Percentiles rank a stretch among this genome's conserved stretches.
phyloP scores from a whole-genome alignment of 805 yeast species.

The Sugiyamaella qingdaonensis region DNA sequence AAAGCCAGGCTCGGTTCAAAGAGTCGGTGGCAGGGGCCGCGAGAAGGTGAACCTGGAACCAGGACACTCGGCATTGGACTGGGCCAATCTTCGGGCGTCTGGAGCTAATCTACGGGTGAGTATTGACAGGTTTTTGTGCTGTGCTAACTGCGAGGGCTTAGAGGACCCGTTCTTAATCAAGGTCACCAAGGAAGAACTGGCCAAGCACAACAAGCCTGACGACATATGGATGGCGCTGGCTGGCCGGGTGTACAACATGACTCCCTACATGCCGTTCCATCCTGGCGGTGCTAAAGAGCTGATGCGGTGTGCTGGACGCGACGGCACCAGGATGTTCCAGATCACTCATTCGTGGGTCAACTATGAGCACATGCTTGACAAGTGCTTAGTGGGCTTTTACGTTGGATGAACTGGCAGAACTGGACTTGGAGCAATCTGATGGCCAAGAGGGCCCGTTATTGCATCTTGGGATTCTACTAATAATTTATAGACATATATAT shows the following conservation, averaged over 20 bases:
- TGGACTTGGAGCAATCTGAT: neutral
- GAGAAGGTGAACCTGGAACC: conserved; percentile 64
- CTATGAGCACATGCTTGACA: conserved; percentile 72
- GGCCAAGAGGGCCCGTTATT: too few species aligned
- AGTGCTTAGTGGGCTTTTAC: conserved; percentile 67
- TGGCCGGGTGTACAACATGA: conserved; percentile 80
- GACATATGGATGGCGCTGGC: conserved; percentile 86
- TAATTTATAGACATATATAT: too few species aligned
- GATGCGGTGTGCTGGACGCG: conserved; percentile 75
- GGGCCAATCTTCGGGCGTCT: conserved; percentile 61
- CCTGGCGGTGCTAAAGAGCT: conserved; percentile 89
- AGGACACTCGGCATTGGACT: conserved; percentile 82
- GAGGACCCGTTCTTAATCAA: conserved; percentile 2
- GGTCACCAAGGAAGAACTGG: conserved; percentile 52
- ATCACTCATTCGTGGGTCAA: conserved; percentile 75
- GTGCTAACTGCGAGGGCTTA: conserved; percentile 4
- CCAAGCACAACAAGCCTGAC: conserved; percentile 49
- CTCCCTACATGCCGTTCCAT: conserved; percentile 78
- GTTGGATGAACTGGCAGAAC: conserved; percentile 1
- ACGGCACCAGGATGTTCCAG: conserved; percentile 72
- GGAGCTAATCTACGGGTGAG: conserved; percentile 53
- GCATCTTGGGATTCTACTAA: too few species aligned
- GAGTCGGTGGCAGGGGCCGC: conserved; percentile 26
- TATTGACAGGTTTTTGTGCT: conserved; percentile 16
- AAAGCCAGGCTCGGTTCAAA: conserved; percentile 15